Evolutionary conservation across 805 yeast species (phyloP).

Genomic region (Cyberlindnera maritima): DNA sequence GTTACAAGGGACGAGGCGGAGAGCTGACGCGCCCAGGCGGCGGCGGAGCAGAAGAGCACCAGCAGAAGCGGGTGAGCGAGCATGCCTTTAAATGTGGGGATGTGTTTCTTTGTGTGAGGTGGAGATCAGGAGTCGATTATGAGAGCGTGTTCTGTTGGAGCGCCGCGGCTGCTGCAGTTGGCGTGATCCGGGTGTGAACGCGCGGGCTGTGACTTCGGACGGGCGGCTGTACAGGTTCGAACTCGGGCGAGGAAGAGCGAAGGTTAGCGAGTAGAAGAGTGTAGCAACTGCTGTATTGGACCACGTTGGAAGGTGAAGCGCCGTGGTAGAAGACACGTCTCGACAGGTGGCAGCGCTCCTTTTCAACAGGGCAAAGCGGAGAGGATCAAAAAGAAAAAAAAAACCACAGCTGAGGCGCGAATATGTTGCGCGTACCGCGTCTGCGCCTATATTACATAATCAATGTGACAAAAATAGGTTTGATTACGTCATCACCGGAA

Average conservation of each 20-base stretch:
- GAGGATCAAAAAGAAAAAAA: not conserved
- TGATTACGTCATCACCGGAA: not conserved
- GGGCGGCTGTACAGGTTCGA: not conserved
- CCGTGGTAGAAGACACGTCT: not conserved
- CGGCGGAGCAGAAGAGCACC: not conserved
- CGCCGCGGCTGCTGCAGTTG: not conserved
- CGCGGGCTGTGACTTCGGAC: not conserved
- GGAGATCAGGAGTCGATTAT: not conserved
- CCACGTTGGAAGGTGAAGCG: not conserved
- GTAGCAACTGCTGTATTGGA: not conserved
- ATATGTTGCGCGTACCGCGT: not conserved
- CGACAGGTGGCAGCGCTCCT: not conserved
- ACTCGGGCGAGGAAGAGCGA: not conserved
- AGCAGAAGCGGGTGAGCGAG: not conserved
- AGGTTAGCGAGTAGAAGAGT: not conserved
- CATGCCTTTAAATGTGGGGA: not conserved
- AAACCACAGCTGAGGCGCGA: not conserved
- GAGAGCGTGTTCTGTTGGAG: not conserved
- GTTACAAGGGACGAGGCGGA: slow-evolving; percentile 78
- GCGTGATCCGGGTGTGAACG: not conserved
- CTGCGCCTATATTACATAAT: not conserved
- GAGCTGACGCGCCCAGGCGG: slow-evolving; percentile 32
- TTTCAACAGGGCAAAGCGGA: not conserved
- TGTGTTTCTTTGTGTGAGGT: not conserved
- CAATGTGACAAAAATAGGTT: not conserved